These are phyloP conservation scores for Grosmannia serpens DNA, from an alignment of 2,329 filamentous ascomycete genomes.

Conservation along the genomic window DNA sequence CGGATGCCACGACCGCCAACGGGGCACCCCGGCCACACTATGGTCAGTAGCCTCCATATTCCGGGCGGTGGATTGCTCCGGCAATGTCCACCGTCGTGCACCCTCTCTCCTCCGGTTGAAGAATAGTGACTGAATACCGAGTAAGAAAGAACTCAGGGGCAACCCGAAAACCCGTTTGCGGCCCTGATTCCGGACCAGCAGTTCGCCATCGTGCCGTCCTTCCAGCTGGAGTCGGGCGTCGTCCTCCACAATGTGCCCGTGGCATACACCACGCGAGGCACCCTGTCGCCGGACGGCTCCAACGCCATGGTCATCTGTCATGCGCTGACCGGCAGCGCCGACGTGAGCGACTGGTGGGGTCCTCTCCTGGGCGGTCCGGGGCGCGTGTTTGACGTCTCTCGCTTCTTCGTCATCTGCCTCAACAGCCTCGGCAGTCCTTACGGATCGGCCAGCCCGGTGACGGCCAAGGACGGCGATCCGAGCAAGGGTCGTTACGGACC, in stretches of 20 bases:
- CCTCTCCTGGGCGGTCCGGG: slow-evolving; percentile 68
- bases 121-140: slow-evolving; percentile 49
- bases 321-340: slow-evolving; percentile 73
- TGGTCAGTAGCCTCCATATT: slow-evolving; percentile 9
- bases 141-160: slow-evolving; percentile 52
- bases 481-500: slow-evolving; percentile 74
- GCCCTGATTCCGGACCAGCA: slow-evolving; percentile 78
- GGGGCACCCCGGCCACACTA: slow-evolving; percentile 9
- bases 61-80: background rate
- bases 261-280: slow-evolving; percentile 55
- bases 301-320: slow-evolving; percentile 73
- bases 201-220: slow-evolving; percentile 75
- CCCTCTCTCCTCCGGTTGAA: slow-evolving; percentile 9
- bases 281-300: slow-evolving; percentile 44
- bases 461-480: slow-evolving; percentile 70
- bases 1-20: slow-evolving; percentile 5
- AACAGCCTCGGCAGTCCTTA: slow-evolving; percentile 80
- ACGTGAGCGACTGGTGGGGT: slow-evolving; percentile 83
- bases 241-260: slow-evolving; percentile 65
- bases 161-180: slow-evolving; percentile 88
- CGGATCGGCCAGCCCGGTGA: slow-evolving; percentile 79
- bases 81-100: background rate
- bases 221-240: slow-evolving; percentile 87
- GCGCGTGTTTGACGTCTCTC: slow-evolving; percentile 67
- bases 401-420: slow-evolving; percentile 79